Evolutionary conservation across 2,329 filamentous ascomycete species (phyloP).

Genomic region (Nigrospora osmanthi): DNA sequence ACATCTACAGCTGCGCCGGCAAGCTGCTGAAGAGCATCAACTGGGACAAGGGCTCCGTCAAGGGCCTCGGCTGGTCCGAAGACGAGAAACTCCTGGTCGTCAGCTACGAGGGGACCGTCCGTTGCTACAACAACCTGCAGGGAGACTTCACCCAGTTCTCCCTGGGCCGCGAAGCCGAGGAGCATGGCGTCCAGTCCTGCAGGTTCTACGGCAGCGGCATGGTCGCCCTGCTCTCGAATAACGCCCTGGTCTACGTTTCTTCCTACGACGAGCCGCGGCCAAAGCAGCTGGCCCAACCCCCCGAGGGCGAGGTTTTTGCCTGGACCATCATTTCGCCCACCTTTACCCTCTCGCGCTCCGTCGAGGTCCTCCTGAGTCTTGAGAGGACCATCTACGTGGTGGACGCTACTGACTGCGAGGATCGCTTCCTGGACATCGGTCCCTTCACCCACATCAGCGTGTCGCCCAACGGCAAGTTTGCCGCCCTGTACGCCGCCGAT

Average conservation of each 20-base stretch:
- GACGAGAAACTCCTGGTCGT: slow-evolving; percentile 88
- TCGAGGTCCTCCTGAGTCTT: slow-evolving; percentile 85
- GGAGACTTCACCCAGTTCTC: slow-evolving; percentile 94
- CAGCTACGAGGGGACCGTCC: slow-evolving; percentile 80
- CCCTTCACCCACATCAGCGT: slow-evolving; percentile 87
- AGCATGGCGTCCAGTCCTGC: slow-evolving; percentile 80
- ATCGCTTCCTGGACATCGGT: slow-evolving; percentile 82
- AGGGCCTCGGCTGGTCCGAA: slow-evolving; percentile 90
- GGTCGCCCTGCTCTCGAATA: slow-evolving; percentile 84
- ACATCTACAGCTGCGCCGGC: slow-evolving; percentile 89
- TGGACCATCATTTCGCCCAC: slow-evolving; percentile 87
- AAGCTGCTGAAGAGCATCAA: slow-evolving; percentile 78
- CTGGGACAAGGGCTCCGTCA: slow-evolving; percentile 86
- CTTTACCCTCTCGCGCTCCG: slow-evolving; percentile 82
- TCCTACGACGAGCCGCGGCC: slow-evolving; percentile 88
- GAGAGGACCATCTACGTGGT: slow-evolving; percentile 77
- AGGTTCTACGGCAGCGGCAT: slow-evolving; percentile 91
- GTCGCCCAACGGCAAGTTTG: slow-evolving; percentile 83
- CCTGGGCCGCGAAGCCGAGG: slow-evolving; percentile 81
- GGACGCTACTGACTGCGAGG: slow-evolving; percentile 84
- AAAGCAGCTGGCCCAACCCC: slow-evolving; percentile 68
- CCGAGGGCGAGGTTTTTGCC: slow-evolving; percentile 71
- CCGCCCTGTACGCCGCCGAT: slow-evolving; percentile 78
- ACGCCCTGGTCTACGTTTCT: slow-evolving; percentile 77
- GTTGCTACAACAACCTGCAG: slow-evolving; percentile 86